Base-by-base conservation (phyloP, 2,329 filamentous ascomycete genomes). In the Plectosphaerella cucumerina region DNA sequence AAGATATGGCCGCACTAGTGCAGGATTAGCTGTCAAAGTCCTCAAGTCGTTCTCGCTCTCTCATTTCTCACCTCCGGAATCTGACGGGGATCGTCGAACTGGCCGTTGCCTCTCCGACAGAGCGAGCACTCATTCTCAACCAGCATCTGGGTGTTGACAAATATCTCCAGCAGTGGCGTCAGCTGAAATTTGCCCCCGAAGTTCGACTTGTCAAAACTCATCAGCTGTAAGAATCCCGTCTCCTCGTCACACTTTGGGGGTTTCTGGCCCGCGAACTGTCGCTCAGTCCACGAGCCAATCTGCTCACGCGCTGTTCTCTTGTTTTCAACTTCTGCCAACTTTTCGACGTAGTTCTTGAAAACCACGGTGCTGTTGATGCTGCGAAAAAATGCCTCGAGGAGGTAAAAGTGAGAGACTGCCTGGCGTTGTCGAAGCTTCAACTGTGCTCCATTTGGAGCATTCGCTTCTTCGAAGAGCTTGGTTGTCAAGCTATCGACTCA, bases 1-100 rank as follows among this genome's bases (percentile, higher is more conserved):
- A 64, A 69, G 1, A 63, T 20, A 44, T 73, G 69, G 0, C 54
- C 50, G 23, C 70, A 72, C 69, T 69, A 11, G n/a, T n/a, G n/a
- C n/a, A n/a, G n/a, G n/a, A n/a, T n/a, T n/a, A n/a, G n/a, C n/a
- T n/a, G n/a, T n/a, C n/a, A n/a, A n/a, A n/a, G n/a, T n/a, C n/a
- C n/a, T n/a, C n/a, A n/a, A n/a, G n/a, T n/a, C n/a, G n/a, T n/a
- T n/a, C n/a, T n/a, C n/a, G n/a, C n/a, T n/a, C n/a, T n/a, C n/a
- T n/a, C n/a, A n/a, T n/a, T 15, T 2, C 11, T 22, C 31, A 50
- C 51, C 1, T 12, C 12, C 15, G 37, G 37, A 17, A 31, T 50
- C 10, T 37, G 17, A 3, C 18, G 43, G 39, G 33, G 26, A 34
- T 44, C 8, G 20, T 8, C 5, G 10, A 47, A 15, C 23, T 37